Evolutionary conservation across 2,329 filamentous ascomycete species (phyloP).

Genomic region (Periconia digitata): DNA sequence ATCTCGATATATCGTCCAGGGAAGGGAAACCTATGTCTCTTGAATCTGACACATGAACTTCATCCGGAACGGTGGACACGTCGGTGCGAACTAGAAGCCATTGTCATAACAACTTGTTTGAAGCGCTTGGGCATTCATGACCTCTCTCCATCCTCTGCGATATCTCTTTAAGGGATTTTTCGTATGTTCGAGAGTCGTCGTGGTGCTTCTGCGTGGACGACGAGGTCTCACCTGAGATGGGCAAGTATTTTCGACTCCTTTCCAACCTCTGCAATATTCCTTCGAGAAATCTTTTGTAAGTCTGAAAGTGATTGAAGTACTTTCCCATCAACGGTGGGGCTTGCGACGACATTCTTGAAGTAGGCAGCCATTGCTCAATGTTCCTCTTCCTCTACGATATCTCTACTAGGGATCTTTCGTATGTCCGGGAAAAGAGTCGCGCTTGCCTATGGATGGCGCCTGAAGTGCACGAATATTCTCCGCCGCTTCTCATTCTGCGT

Average conservation of each 20-base stretch:
- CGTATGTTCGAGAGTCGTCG: neutral
- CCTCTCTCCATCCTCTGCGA: neutral
- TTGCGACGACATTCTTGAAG: neutral
- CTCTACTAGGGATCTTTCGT: neutral
- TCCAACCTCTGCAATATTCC: neutral
- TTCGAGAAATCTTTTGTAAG: neutral
- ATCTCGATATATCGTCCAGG: no score
- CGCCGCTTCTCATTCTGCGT: no score
- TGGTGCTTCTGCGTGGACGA: neutral
- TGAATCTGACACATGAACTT: neutral
- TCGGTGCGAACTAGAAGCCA: neutral
- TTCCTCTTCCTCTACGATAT: neutral
- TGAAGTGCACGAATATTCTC: no score
- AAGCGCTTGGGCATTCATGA: neutral
- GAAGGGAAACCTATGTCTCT: neutral
- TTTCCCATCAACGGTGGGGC: neutral
- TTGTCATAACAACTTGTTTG: neutral
- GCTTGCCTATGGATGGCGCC: no score
- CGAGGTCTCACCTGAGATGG: neutral
- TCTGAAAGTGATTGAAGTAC: neutral
- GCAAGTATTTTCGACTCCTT: neutral
- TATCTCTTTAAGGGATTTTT: neutral
- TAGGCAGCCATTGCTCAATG: neutral
- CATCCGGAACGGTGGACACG: neutral
- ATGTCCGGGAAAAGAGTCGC: neutral